Evolutionary conservation across 2,329 filamentous ascomycete species (phyloP).

Genomic region (Fusarium stilboides): DNA sequence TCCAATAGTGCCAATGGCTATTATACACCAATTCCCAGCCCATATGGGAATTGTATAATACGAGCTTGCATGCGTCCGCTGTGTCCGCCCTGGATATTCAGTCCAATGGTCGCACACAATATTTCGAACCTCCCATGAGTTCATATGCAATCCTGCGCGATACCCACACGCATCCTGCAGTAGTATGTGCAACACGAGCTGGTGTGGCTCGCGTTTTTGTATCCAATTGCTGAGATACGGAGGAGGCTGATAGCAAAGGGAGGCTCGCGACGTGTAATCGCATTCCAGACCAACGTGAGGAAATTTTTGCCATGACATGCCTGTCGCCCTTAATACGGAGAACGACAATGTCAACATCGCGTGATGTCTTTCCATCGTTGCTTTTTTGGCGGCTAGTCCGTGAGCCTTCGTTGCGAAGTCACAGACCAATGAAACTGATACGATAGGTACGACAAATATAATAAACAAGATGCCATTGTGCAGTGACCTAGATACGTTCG

Average conservation of each 20-base stretch:
- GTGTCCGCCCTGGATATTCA: background rate
- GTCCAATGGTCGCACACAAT: background rate
- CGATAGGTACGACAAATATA: too few species aligned
- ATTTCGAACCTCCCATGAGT: background rate
- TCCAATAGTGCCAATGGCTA: background rate
- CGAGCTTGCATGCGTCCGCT: slow-evolving; percentile 6
- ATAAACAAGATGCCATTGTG: too few species aligned
- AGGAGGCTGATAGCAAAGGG: slow-evolving; percentile 9
- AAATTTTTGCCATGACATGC: background rate
- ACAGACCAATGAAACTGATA: too few species aligned
- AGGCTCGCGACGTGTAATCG: background rate
- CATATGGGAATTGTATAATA: slow-evolving; percentile 6
- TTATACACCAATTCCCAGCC: background rate
- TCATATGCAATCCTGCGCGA: background rate
- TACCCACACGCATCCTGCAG: slow-evolving; percentile 1
- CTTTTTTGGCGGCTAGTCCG: background rate
- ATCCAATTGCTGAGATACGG: background rate
- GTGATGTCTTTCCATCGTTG: background rate
- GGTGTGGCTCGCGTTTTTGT: slow-evolving; percentile 3
- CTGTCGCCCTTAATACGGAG: background rate
- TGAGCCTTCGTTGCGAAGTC: too few species aligned
- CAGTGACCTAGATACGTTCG: too few species aligned
- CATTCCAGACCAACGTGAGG: slow-evolving; percentile 21
- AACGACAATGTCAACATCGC: background rate
- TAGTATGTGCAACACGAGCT: slow-evolving; percentile 7